Evolutionary conservation across 2,329 filamentous ascomycete species (phyloP).

Genomic region (Diplodia mutila): DNA sequence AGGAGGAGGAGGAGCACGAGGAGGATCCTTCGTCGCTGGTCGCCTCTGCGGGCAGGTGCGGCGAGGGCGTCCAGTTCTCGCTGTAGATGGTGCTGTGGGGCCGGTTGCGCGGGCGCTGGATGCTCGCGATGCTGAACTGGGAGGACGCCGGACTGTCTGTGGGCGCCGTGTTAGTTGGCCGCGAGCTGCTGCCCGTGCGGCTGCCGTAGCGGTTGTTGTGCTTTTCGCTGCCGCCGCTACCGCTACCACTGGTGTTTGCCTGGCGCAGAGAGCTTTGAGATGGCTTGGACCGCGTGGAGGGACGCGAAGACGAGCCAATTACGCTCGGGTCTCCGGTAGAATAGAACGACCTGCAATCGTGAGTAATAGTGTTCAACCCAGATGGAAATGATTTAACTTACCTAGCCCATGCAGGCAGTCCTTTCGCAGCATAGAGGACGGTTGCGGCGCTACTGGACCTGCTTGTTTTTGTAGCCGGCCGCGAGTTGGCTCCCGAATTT

Average conservation of each 20-base stretch:
- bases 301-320: constrained; percentile 4
- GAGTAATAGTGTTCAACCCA: background rate
- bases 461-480: constrained; percentile 7
- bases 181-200: constrained; percentile 8
- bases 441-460: constrained; percentile 10
- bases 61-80: constrained; percentile 6
- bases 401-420: constrained; percentile 22
- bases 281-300: constrained; percentile 9
- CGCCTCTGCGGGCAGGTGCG: background rate
- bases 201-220: background rate
- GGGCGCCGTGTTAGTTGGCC: constrained; percentile 17
- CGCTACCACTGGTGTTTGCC: background rate
- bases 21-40: background rate
- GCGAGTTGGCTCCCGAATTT: background rate
- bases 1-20: background rate
- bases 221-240: background rate
- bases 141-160: constrained; percentile 19
- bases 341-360: constrained; percentile 15
- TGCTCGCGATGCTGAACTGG: constrained; percentile 23
- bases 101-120: constrained; percentile 23
- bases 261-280: background rate
- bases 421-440: constrained; percentile 2
- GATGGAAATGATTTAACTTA: background rate
- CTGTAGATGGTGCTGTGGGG: constrained; percentile 25
- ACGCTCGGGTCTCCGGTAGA: constrained; percentile 17